Evolutionary conservation across 306 rosid species (phyloP).

Genomic region (Hylodesmum podocarpum): DNA sequence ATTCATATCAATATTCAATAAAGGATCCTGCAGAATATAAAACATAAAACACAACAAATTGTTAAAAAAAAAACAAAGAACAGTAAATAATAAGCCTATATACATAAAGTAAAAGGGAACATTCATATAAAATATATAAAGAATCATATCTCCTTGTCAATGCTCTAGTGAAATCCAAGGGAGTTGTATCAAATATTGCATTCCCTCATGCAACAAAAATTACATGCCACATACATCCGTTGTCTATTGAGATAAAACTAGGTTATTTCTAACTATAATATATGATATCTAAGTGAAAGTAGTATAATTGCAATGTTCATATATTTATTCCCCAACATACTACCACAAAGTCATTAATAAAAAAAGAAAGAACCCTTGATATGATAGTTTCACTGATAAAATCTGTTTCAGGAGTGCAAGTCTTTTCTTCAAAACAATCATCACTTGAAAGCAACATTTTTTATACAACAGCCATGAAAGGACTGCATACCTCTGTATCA

Average conservation of each 20-base stretch:
- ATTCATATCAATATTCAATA: slow-evolving; percentile 76
- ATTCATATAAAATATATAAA: slow-evolving; percentile 22
- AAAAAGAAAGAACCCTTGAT: slow-evolving; percentile 17
- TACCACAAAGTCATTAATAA: background rate
- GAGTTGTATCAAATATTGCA: slow-evolving; percentile 20
- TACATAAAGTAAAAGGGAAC: background rate
- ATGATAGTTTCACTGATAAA: slow-evolving; percentile 26
- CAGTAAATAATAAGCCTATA: background rate
- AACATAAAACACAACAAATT: slow-evolving; percentile 11
- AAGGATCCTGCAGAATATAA: slow-evolving; percentile 67
- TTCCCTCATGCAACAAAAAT: slow-evolving; percentile 15
- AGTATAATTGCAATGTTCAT: background rate
- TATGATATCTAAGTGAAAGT: slow-evolving; percentile 3
- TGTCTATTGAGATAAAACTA: slow-evolving; percentile 2
- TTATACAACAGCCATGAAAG: slow-evolving; percentile 5
- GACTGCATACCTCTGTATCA: slow-evolving; percentile 62
- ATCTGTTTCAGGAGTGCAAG: slow-evolving; percentile 19
- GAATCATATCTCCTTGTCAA: background rate
- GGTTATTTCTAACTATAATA: slow-evolving; percentile 7
- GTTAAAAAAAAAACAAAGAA: background rate
- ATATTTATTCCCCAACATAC: background rate
- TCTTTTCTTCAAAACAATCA: background rate
- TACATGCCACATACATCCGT: background rate
- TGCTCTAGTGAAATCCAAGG: slow-evolving; percentile 12
- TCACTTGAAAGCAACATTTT: slow-evolving; percentile 7